Evolutionary conservation across 2,329 filamentous ascomycete species (phyloP).

Genomic region (Colletotrichum cereale): DNA sequence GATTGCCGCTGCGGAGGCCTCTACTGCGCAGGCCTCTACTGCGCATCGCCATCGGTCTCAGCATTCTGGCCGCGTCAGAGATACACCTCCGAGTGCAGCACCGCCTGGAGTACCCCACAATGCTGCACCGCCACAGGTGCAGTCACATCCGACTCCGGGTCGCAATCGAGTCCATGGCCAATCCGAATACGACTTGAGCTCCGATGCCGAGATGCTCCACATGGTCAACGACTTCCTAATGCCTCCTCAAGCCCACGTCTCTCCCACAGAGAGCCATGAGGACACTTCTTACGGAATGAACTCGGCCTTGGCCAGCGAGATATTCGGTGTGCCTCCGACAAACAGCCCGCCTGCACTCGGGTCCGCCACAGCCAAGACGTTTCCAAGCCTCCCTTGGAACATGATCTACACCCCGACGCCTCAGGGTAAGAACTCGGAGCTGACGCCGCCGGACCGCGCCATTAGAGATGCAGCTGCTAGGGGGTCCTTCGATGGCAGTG

Average conservation of each 20-base stretch:
- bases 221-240: constrained; percentile 64
- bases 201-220: constrained; percentile 56
- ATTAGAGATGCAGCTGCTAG: constrained; percentile 33
- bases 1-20: background rate
- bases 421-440: constrained; percentile 34
- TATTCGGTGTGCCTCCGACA: constrained; percentile 58
- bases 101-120: background rate
- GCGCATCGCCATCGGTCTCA: background rate
- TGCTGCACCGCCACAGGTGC: constrained; percentile 7
- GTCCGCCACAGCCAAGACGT: constrained; percentile 51
- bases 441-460: constrained; percentile 34
- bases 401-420: constrained; percentile 54
- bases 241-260: constrained; percentile 56
- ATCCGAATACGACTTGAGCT: constrained; percentile 42
- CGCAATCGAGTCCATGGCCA: constrained; percentile 20
- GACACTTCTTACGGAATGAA: constrained; percentile 69
- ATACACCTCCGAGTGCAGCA: background rate
- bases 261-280: constrained; percentile 48
- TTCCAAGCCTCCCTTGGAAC: constrained; percentile 64
- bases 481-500: constrained; percentile 30
- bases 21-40: background rate
- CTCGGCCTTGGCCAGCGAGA: constrained; percentile 62
- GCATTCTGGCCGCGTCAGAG: background rate
- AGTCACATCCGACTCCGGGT: constrained; percentile 21
- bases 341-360: constrained; percentile 49